A percentile compares a stretch with the other conserved stretches of the same genome.
These are phyloP conservation scores for Neurospora sp. DNA, from an alignment of 495 filamentous ascomycete genomes.

Conservation along the genomic window DNA sequence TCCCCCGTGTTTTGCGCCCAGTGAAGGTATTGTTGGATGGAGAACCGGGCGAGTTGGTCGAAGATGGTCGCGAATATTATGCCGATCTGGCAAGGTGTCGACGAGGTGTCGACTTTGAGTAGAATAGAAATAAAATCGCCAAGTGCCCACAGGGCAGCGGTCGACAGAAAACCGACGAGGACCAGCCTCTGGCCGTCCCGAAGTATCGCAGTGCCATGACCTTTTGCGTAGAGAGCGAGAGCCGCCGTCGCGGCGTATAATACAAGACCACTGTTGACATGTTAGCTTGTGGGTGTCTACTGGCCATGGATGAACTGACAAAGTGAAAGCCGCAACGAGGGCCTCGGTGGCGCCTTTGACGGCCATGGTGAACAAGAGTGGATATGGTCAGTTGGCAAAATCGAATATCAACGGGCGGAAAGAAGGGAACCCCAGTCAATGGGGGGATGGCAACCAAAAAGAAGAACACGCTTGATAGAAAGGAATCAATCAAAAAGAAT, in stretches of 20 bases:
- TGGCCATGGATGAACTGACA: slow-evolving; percentile 26
- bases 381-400: slow-evolving; percentile 12
- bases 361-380: slow-evolving; percentile 29
- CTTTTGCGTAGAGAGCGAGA: slow-evolving; percentile 40
- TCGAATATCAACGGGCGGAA: slow-evolving; percentile 16
- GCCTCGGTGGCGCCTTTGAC: slow-evolving; percentile 38
- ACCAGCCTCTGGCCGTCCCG: slow-evolving; percentile 53
- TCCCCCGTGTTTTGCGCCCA: slow-evolving; percentile 33
- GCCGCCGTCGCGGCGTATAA: slow-evolving; percentile 42
- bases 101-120: slow-evolving; percentile 28
- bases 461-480: not conserved
- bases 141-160: slow-evolving; percentile 41
- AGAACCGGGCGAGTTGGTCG: slow-evolving; percentile 42
- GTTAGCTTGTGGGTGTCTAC: not conserved
- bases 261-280: slow-evolving; percentile 34
- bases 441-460: slow-evolving; percentile 29
- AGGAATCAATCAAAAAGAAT: slow-evolving; percentile 18
- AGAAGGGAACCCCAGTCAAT: slow-evolving; percentile 41
- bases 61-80: slow-evolving; percentile 39
- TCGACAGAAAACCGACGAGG: slow-evolving; percentile 44
- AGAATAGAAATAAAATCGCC: slow-evolving; percentile 38
- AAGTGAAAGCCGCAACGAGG: slow-evolving; percentile 43
- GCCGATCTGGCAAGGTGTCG: slow-evolving; percentile 37
- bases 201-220: slow-evolving; percentile 38
- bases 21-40: slow-evolving; percentile 41